These are phyloP conservation scores for Boletus patriciae DNA, from an alignment of 768 basidiomycete genomes.

Conservation along the genomic window DNA sequence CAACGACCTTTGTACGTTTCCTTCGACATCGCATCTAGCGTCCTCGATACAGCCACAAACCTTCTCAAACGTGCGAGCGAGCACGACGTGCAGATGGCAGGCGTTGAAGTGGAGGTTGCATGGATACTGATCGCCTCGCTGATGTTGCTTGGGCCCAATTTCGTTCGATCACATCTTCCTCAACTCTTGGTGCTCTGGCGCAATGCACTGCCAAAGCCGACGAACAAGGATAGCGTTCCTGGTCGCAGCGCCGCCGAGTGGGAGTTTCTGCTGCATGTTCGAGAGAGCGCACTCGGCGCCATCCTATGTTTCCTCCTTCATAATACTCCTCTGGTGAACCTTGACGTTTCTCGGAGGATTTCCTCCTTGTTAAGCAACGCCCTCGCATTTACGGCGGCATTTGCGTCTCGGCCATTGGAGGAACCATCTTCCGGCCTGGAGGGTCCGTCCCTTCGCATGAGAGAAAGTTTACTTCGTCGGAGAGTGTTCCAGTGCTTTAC, in stretches of 20 bases:
- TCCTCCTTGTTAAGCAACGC: constrained; percentile 86
- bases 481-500: constrained; percentile 90
- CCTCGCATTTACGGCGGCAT: constrained; percentile 85
- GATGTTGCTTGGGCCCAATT: constrained; percentile 91
- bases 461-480: constrained; percentile 81
- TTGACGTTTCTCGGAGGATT: constrained; percentile 89
- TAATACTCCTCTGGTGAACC: constrained; percentile 77
- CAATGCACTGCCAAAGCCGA: constrained; percentile 94
- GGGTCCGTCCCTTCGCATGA: constrained; percentile 63
- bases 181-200: constrained; percentile 96
- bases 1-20: constrained; percentile 91
- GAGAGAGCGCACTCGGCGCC: constrained; percentile 88
- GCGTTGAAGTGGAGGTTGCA: constrained; percentile 86
- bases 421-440: constrained; percentile 48
- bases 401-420: constrained; percentile 67
- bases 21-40: constrained; percentile 87
- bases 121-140: constrained; percentile 91
- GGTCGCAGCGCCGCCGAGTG: constrained; percentile 77
- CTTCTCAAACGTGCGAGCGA: constrained; percentile 90
- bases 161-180: constrained; percentile 89
- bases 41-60: constrained; percentile 87
- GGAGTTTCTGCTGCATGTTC: constrained; percentile 86
- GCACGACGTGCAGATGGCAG: constrained; percentile 81
- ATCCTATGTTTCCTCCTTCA: constrained; percentile 85
- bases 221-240: constrained; percentile 74